Base-by-base conservation (phyloP, 352 stramenopile genomes). In the Peronospora farinosa region DNA sequence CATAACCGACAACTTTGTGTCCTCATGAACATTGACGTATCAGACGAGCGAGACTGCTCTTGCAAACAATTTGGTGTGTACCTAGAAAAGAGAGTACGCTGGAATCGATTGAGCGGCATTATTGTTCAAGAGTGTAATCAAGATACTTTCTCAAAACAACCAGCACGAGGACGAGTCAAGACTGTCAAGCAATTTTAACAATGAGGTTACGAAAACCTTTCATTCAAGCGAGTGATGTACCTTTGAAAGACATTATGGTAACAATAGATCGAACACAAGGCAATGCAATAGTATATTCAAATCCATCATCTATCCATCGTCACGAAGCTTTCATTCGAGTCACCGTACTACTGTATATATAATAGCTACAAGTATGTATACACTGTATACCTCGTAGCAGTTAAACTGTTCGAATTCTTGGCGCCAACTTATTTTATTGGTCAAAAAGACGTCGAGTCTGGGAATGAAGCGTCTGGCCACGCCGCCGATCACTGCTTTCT, bases 401-500 rank as follows among this genome's bases (percentile, higher is more conserved):
- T 27, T 27, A 27, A 27, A 0, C n/a, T 27, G 23, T 7, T 27
- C 2, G 5, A 27, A 27, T 27, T 27, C 3, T 27, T 27, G 23
- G 23, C 23, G 23, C 23, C 23, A 27, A 27, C 0, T 4, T 4
- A 27, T 27, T 27, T 27, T 27, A 27, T 5, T 27, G 23, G 23
- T 7, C 23, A 23, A n/a, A n/a, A n/a, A n/a, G n/a, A n/a, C n/a
- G n/a, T n/a, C n/a, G n/a, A n/a, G n/a, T n/a, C n/a, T n/a, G n/a
- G n/a, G n/a, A 32, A 70, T 67, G 62, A 70, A 70, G 52, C 52
- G 62, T 9, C 25, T 52, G 9, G 46, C 31, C 13, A 49, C 31
- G 35, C 48, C 44, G 54, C 68, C 70, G 38, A 81, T 88, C 67
- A 86, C 65, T 13, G 65, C 71, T 41, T 88, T 88, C 64, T 88